Percentiles rank a stretch among this genome's conserved stretches.
Conservation (phyloP, 2,329 filamentous ascomycete species). For the Talaromyces atroroseus region DNA sequence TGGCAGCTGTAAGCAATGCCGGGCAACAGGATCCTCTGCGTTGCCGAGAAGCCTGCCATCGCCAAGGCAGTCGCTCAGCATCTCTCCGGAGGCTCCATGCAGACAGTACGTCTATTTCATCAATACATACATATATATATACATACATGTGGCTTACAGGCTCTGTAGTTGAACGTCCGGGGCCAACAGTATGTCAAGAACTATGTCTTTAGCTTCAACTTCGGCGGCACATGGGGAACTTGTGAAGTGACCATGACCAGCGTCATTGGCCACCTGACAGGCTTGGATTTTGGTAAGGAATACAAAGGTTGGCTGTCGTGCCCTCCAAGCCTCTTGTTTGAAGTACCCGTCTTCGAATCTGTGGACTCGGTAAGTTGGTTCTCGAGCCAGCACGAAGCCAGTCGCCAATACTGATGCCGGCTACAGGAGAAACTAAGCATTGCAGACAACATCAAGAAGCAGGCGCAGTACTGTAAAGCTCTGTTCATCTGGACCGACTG, state of each 20-base stretch:
- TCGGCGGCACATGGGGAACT: constrained; percentile 70
- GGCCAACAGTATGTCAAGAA: constrained; percentile 82
- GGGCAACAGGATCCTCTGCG: constrained; percentile 58
- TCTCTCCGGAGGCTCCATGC: constrained; percentile 69
- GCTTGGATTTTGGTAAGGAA: constrained; percentile 66
- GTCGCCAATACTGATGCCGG: not conserved
- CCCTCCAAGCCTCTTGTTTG: constrained; percentile 72
- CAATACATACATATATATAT: not conserved
- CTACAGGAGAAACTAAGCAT: constrained; percentile 69
- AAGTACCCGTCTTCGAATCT: constrained; percentile 65
- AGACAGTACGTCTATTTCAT: constrained; percentile 55
- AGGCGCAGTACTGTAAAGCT: constrained; percentile 66
- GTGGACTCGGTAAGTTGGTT: constrained; percentile 56
- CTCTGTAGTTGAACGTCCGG: constrained; percentile 58
- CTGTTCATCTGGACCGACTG: constrained; percentile 99
- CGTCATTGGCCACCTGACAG: constrained; percentile 80
- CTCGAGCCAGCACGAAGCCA: not conserved
- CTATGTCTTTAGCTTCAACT: constrained; percentile 86
- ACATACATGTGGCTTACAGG: not conserved
- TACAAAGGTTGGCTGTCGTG: constrained; percentile 79
- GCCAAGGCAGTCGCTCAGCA: constrained; percentile 90
- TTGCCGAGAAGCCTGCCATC: constrained; percentile 88
- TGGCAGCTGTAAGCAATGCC: constrained; percentile 7
- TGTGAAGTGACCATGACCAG: constrained; percentile 91
- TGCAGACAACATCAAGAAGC: constrained; percentile 74